A percentile compares a stretch with the other conserved stretches of the same genome.
These are phyloP conservation scores for Nothopassalora personata DNA, from an alignment of 2,329 filamentous ascomycete genomes.

Conservation along the genomic window DNA sequence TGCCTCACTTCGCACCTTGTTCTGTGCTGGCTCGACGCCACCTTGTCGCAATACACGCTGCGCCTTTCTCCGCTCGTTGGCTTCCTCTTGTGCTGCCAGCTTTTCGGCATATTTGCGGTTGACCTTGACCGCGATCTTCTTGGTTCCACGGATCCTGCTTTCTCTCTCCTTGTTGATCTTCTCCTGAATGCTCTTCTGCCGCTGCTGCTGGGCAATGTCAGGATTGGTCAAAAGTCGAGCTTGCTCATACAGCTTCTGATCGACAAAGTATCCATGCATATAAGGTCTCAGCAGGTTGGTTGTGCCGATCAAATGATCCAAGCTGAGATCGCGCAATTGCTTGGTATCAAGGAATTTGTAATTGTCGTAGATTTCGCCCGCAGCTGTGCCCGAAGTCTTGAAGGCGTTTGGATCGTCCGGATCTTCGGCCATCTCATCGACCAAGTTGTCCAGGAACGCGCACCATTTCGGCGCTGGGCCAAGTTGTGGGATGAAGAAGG, in stretches of 20 bases:
- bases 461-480: constrained; percentile 95
- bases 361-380: constrained; percentile 87
- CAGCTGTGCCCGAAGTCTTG: constrained; percentile 38
- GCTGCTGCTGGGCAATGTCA: constrained; percentile 87
- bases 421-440: constrained; percentile 95
- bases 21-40: constrained; percentile 43
- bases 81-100: constrained; percentile 64
- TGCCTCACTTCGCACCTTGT: constrained; percentile 54
- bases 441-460: constrained; percentile 91
- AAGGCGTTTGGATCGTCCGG: constrained; percentile 56
- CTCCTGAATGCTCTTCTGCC: constrained; percentile 83
- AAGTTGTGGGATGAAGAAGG: constrained; percentile 90
- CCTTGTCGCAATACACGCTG: constrained; percentile 53
- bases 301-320: constrained; percentile 84
- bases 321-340: constrained; percentile 76
- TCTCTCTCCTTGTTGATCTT: constrained; percentile 97
- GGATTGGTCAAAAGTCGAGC: constrained; percentile 89
- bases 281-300: constrained; percentile 88
- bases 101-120: constrained; percentile 69
- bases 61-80: constrained; percentile 47
- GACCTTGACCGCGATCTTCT: constrained; percentile 86
- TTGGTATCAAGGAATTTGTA: constrained; percentile 94
- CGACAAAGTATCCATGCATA: constrained; percentile 99
- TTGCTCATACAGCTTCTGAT: constrained; percentile 91
- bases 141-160: constrained; percentile 85